A percentile compares a stretch with the other conserved stretches of the same genome.
These are phyloP conservation scores for Plasmodium malariae DNA, from an alignment of 169 alveolate genomes.

Conservation along the genomic window DNA sequence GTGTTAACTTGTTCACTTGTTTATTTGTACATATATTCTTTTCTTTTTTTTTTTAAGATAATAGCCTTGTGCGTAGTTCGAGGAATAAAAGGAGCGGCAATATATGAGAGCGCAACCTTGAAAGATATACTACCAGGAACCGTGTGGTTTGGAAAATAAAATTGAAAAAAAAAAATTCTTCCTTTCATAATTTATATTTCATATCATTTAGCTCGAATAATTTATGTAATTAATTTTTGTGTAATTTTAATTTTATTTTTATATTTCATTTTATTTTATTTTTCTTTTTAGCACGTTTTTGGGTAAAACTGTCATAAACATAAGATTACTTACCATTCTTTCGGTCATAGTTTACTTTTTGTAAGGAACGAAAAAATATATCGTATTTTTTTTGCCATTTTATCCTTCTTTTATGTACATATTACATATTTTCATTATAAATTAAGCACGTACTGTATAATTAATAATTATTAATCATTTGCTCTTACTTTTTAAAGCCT, in stretches of 20 bases:
- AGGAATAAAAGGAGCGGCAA: constrained; percentile 54
- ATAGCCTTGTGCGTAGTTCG: constrained; percentile 44
- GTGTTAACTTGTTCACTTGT: background rate
- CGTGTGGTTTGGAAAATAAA: constrained; percentile 20
- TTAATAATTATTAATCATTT: no score
- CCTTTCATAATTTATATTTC: no score
- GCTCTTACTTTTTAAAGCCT: constrained; percentile 14
- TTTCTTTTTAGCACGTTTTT: constrained; percentile 19
- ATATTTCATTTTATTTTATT: background rate
- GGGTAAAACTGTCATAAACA: constrained; percentile 19
- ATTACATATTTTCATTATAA: background rate
- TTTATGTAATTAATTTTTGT: no score
- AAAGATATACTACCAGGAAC: constrained; percentile 34
- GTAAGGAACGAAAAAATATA: constrained; percentile 45
- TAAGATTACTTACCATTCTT: constrained; percentile 7
- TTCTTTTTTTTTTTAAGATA: constrained; percentile 34
- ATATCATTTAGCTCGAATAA: no score
- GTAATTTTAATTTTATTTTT: background rate
- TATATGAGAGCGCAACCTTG: constrained; percentile 16
- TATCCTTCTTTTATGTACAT: background rate
- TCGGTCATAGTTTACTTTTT: constrained; percentile 8
- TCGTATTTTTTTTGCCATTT: background rate
- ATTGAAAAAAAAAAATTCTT: background rate
- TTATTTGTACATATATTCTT: background rate
- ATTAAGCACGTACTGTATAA: background rate